Evolutionary conservation across 208 protist genomes (phyloP).

Genomic region (Wallacemonas collosoma): DNA sequence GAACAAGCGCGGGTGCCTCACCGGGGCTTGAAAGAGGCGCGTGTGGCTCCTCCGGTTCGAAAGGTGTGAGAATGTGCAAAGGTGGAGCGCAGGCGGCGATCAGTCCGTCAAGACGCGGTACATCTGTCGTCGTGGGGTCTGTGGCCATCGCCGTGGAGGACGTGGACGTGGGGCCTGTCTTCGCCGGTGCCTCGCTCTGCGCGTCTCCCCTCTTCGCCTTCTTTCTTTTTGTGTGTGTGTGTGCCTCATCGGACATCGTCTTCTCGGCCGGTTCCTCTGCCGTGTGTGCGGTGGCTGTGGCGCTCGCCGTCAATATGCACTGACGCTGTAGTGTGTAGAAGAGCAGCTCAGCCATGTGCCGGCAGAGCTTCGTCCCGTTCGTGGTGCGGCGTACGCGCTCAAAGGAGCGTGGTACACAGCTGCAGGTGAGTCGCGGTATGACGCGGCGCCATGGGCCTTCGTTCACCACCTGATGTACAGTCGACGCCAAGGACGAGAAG

Average conservation of each 20-base stretch:
- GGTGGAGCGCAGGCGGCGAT: neutral
- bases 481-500: neutral
- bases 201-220: neutral
- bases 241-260: too few relatives aligned
- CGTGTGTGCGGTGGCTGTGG: too few relatives aligned
- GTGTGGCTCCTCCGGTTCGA: neutral
- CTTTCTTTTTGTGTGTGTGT: neutral
- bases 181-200: too few relatives aligned
- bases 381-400: constrained; percentile 47
- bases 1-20: too few relatives aligned
- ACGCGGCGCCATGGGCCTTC: constrained; percentile 45
- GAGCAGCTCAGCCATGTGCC: constrained; percentile 72
- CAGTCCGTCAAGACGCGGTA: neutral
- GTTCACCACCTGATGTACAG: constrained; percentile 4
- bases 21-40: too few relatives aligned
- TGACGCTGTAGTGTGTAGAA: constrained; percentile 62
- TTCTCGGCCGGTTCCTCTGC: too few relatives aligned
- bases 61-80: neutral
- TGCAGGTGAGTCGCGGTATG: constrained; percentile 52
- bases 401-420: constrained; percentile 53
- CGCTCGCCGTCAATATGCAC: neutral
- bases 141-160: too few relatives aligned
- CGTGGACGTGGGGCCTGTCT: too few relatives aligned
- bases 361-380: constrained; percentile 61
- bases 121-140: neutral